These are phyloP conservation scores for Schizothecium vesticola DNA, from an alignment of 495 filamentous ascomycete species.

Conservation along the genomic window DNA sequence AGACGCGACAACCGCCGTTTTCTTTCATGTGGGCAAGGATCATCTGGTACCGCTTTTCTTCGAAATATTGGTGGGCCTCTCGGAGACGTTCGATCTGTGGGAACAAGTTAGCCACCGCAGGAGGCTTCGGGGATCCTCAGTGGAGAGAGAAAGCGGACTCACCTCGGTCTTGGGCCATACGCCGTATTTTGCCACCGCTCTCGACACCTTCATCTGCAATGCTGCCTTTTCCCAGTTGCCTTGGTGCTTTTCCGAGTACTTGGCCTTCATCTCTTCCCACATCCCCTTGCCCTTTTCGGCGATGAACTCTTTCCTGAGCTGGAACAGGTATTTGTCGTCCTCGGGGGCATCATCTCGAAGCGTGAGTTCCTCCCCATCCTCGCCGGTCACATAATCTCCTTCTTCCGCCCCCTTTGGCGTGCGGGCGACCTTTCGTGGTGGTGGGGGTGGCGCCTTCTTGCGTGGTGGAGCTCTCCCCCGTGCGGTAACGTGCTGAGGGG, in stretches of 20 bases:
- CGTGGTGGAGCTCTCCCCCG: slow-evolving; percentile 9
- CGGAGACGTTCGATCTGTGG: slow-evolving; percentile 24
- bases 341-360: slow-evolving; percentile 41
- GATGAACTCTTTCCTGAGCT: slow-evolving; percentile 38
- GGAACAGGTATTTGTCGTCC: slow-evolving; percentile 42
- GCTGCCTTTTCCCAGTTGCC: slow-evolving; percentile 41
- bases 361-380: slow-evolving; percentile 23
- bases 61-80: slow-evolving; percentile 27
- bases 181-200: slow-evolving; percentile 40
- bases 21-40: slow-evolving; percentile 34
- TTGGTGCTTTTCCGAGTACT: slow-evolving; percentile 36
- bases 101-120: neutral
- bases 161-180: slow-evolving; percentile 43
- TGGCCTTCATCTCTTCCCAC: slow-evolving; percentile 47
- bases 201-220: slow-evolving; percentile 46
- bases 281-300: slow-evolving; percentile 47
- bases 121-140: neutral
- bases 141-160: slow-evolving; percentile 13
- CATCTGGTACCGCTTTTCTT: slow-evolving; percentile 30
- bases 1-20: slow-evolving; percentile 32
- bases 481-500: neutral
- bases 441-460: slow-evolving; percentile 16
- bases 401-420: slow-evolving; percentile 20
- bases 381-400: slow-evolving; percentile 3
- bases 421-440: slow-evolving; percentile 18